Conservation (phyloP, 2,329 filamentous ascomycete genomes). For the Trichophyton simii region DNA sequence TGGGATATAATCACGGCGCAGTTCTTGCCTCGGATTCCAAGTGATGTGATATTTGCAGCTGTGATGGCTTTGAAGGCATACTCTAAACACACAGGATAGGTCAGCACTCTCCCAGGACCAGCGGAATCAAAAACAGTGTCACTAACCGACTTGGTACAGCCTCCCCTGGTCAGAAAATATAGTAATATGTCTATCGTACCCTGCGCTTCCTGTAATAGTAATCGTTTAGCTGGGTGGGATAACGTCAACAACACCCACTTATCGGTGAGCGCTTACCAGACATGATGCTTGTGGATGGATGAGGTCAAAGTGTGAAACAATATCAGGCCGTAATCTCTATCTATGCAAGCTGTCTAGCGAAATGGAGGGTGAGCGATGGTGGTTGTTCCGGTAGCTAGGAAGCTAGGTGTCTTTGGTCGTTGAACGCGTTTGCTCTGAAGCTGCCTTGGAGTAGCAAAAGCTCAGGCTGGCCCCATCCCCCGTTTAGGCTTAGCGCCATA, state of each 20-base stretch:
- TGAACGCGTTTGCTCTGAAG: background rate
- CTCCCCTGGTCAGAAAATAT: slow-evolving; percentile 99
- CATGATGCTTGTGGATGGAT: slow-evolving; percentile 25
- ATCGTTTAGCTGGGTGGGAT: slow-evolving; percentile 18
- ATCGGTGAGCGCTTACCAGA: slow-evolving; percentile 27
- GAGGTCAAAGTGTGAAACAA: slow-evolving; percentile 4
- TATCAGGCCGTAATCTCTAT: slow-evolving; percentile 4
- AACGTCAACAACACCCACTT: background rate
- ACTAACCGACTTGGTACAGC: slow-evolving; percentile 97
- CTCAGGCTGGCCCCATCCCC: background rate
- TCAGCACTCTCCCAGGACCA: slow-evolving; percentile 3
- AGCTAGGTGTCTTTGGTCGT: background rate
- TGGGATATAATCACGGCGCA: slow-evolving; percentile 95
- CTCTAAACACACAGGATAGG: slow-evolving; percentile 47
- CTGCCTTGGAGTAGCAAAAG: slow-evolving; percentile 2
- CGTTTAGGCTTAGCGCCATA: slow-evolving; percentile 9
- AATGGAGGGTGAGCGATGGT: background rate
- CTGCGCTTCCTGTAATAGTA: slow-evolving; percentile 54
- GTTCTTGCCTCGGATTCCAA: slow-evolving; percentile 90
- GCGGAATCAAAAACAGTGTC: slow-evolving; percentile 8
- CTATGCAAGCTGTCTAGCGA: background rate
- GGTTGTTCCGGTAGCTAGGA: background rate
- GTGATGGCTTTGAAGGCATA: slow-evolving; percentile 99
- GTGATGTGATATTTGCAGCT: slow-evolving; percentile 95
- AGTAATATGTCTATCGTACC: slow-evolving; percentile 97